Evolutionary conservation across 148 eudicot species (phyloP), one percentile per base, ranked within the genome.

Genomic region (Rhododendron williamsianum): DNA sequence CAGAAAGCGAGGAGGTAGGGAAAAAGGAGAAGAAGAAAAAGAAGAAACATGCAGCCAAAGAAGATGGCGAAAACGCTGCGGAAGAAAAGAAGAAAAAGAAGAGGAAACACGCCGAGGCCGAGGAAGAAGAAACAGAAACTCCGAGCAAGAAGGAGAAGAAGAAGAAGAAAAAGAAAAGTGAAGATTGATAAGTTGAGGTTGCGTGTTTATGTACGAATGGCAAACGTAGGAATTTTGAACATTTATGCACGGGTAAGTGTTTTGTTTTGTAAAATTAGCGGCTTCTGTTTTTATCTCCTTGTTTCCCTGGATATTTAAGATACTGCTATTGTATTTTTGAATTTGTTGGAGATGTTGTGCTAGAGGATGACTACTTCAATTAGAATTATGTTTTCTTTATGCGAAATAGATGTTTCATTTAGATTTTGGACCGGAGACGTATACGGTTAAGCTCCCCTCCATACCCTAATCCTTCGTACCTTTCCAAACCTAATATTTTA

Each of bases 161-260:
- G 85, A 94, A 95, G 91, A 92, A 96, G 83, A 94, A 95, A 89
- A 95, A 95, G 91, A 94, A 94, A 90, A 91, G 85, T 18, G 92
- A 88, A 8, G 98, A 90, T 9, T 94, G 90, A 91, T 69, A 67
- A 76, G 36, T 9, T 18, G 41, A 1, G 67, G 8, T 41, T 76
- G 9, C 46, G 7, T 73, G 65, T 84, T 80, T 78, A 9, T 43
- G 81, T 27, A 11, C 72, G 9, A 49, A 30, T 63, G 36, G 85
- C 78, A 85, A 76, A 76, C 77, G 85, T 72, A 71, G 85, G 88
- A 91, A 85, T 91, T 91, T 91, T 92, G 92, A 85, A 73, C 41
- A 77, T 25, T 46, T 77, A 78, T 81, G 82, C 25, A 69, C 8
- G 69, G 65, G 10, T 23, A n/a, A 56, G 63, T 83, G 46, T 84